Evolutionary conservation across 768 basidiomycete genomes (phyloP), one percentile per base, ranked within the genome.

Genomic region (Tylopilus vinaceipallidus): DNA sequence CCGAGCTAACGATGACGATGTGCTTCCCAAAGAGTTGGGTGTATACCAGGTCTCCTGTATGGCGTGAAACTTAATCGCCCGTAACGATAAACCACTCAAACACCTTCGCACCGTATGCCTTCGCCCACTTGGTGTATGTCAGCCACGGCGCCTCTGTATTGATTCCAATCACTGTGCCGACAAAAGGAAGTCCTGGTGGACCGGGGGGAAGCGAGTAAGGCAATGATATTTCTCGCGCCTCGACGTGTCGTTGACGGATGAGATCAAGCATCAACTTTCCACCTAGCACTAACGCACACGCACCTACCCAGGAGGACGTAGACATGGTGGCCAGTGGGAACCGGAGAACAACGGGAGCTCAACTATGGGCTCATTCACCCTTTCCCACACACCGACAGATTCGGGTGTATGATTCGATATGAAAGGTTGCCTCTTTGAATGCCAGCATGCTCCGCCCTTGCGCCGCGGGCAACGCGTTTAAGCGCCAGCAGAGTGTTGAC

Each of bases 11-110:
- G 47, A 81, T 60, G 36, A 82, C 56, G 24, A 73, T 69, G 24
- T 64, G 62, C n/a, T 70, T 66, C 48, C 75, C 79, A 54, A 76
- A 72, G 7, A 75, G 63, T 26, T 66, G 70, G 40, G 78, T 74
- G 19, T 75, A 73, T 10, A 82, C 70, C 3, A 83, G 58, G 8
- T 73, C 63, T 1, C 76, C 71, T 75, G 34, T 16, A 12, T 8
- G 20, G 17, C 16, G 32, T 11, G 24, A 24, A 12, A 35, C 24
- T 22, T n/a, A n/a, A 16, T 29, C 12, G 9, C 35, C n/a, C 17
- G 22, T 36, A n/a, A 26, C 8, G 20, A 7, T 22, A 37, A 6
- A 37, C 19, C 38, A 41, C 10, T 3, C 40, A 19, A 16, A 22
- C 2, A 45, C 20, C 22, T 42, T 19, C 39, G 17, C 45, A 53